Percentiles rank a stretch among this genome's conserved stretches.
Evolutionary conservation across 306 rosid species (phyloP).

Genomic region (Pachyrhizus erosus): DNA sequence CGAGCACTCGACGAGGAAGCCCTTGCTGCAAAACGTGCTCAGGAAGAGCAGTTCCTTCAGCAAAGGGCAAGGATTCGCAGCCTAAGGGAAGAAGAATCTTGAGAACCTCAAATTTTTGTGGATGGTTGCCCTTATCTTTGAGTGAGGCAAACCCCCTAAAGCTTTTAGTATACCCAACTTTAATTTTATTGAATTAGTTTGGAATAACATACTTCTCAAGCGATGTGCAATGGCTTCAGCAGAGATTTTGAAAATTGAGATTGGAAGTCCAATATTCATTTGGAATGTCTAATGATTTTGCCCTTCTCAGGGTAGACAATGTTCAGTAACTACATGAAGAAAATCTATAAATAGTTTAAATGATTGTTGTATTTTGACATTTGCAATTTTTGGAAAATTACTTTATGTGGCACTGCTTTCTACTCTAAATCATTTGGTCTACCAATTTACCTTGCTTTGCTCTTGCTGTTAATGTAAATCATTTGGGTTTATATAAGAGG

Average conservation of each 20-base stretch:
- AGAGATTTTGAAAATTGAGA: slow-evolving; percentile 44
- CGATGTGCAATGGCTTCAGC: slow-evolving; percentile 38
- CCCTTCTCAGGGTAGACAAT: not conserved
- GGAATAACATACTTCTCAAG: slow-evolving; percentile 41
- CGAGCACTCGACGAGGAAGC: slow-evolving; percentile 84
- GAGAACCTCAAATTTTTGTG: slow-evolving; percentile 34
- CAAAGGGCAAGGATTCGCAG: slow-evolving; percentile 66
- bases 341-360: not conserved
- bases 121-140: slow-evolving; percentile 10
- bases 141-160: not conserved
- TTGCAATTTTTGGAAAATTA: not conserved
- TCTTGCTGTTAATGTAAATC: not conserved
- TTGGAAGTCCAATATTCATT: slow-evolving; percentile 21
- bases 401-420: not conserved
- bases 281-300: slow-evolving; percentile 17
- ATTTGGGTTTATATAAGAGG: not conserved
- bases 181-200: slow-evolving; percentile 2
- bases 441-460: not conserved
- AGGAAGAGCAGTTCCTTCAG: slow-evolving; percentile 65
- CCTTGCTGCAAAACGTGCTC: slow-evolving; percentile 75
- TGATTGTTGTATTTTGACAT: not conserved
- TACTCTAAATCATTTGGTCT: not conserved
- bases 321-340: not conserved
- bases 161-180: slow-evolving; percentile 32
- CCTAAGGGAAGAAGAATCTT: slow-evolving; percentile 69